Evolutionary conservation across 129 eudicot species (phyloP), one percentile per base, ranked within the genome.

Genomic region (Lonicera japonica): DNA sequence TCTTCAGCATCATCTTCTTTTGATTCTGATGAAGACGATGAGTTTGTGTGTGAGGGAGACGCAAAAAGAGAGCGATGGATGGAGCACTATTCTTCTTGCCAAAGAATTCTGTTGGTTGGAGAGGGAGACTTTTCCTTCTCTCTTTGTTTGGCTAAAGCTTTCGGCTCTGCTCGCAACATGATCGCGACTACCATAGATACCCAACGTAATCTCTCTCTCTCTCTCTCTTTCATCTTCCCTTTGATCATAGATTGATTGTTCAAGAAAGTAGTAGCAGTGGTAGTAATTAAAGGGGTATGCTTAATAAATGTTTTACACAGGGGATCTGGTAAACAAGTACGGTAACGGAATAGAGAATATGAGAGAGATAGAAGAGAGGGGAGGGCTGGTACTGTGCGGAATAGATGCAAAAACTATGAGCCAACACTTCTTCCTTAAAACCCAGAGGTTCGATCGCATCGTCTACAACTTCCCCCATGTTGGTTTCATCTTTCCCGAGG

Each of bases 101-200:
- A 84, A 4, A 65, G 59, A 29, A 78, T 85, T 53, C 79, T 81
- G 25, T 21, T 81, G 24, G 85, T 85, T 7, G 88, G 94, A 0
- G 94, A 85, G 29, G 94, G 94, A 17, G 85, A 85, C 45, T 78
- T 81, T 70, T 81, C 94, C 13, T 85, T 85, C 54, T 69, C 94
- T 8, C 54, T 79, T n/a, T 66, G 58, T 54, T 64, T 85, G 22
- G 83, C 94, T 17, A 56, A n/a, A 9, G 83, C 83, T 23, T 85
- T 81, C 29, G 69, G 80, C 3, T 64, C 73, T 21, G 88, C 88
- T 34, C 29, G 55, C 21, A 78, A 85, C 74, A 85, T 85, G 7
- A 74, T 78, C 15, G 80, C 88, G 25, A 72, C 94, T 24, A 78
- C 82, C 52, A 61, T 77, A 43, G 75, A 77, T 60, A 66, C 80